Conservation (phyloP, 495 filamentous ascomycete genomes). For the Daldinia grandis region DNA sequence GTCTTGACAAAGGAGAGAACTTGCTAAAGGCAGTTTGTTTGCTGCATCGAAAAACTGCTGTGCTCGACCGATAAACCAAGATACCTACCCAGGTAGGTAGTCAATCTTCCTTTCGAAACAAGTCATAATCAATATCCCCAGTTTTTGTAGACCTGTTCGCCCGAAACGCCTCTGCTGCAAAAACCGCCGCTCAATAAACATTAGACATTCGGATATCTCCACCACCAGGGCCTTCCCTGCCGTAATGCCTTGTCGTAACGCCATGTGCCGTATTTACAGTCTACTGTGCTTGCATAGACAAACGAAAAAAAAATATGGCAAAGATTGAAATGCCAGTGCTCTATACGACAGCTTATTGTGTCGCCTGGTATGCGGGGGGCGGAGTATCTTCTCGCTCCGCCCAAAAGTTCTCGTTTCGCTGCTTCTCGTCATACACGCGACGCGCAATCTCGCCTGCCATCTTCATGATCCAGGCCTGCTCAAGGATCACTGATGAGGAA, state of each 20-base stretch:
- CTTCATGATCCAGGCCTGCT: slow-evolving; percentile 89
- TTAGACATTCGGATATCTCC: slow-evolving; percentile 43
- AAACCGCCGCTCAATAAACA: slow-evolving; percentile 39
- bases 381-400: slow-evolving; percentile 64
- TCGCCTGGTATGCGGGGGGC: slow-evolving; percentile 69
- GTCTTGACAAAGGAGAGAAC: not conserved
- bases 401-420: slow-evolving; percentile 56
- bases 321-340: slow-evolving; percentile 13
- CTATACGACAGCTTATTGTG: slow-evolving; percentile 36
- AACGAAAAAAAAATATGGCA: slow-evolving; percentile 35
- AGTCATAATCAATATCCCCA: not conserved
- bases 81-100: too few relatives aligned
- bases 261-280: slow-evolving; percentile 42
- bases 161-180: slow-evolving; percentile 43
- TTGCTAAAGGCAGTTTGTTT: not conserved
- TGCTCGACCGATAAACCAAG: not conserved
- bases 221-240: slow-evolving; percentile 12
- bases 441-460: slow-evolving; percentile 90
- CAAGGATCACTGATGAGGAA: slow-evolving; percentile 68
- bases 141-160: slow-evolving; percentile 38
- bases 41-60: not conserved
- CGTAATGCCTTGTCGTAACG: slow-evolving; percentile 35
- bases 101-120: slow-evolving; percentile 5
- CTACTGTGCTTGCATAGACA: slow-evolving; percentile 38
- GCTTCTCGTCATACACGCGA: slow-evolving; percentile 75